Evolutionary conservation across 805 yeast species (phyloP), one percentile per base, ranked within the genome.

Genomic region (Ogataea pilisensis): DNA sequence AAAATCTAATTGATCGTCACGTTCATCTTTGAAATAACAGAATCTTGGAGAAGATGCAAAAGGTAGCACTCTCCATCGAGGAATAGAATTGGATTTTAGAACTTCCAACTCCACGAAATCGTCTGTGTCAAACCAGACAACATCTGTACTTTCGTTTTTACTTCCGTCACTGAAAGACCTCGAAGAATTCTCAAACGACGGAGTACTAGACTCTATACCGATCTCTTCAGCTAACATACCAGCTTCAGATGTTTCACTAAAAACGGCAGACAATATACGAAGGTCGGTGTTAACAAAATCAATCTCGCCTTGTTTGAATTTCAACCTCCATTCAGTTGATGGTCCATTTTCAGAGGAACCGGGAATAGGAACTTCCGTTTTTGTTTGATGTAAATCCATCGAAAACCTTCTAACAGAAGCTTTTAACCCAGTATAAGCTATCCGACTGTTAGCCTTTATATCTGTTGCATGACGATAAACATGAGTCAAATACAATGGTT

Each of bases 401-500:
- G 69, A 61, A 45, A 84, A 78, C 3, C 65, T 61, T 14, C 72
- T 72, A 1, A 80, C 67, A 42, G 74, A 76, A 5, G 76, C 80
- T 55, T 85, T 83, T 19, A 90, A 44, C 8, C 99, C 99, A 20
- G 85, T 75, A 54, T 74, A 75, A 19, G 78, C 76, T 14, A 71
- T 57, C 25, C 65, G 67, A 37, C 64, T 64, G 36, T 74, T 72
- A 17, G 73, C 70, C 3, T 67, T 58, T 18, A 56, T 54, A 9
- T 42, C 41, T 5, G 59, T 47, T 21, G 72, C 67, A 43, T 76
- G 80, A 24, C 80, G 70, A 54, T 84, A 83, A 18, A 80, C 70
- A 60, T 90, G 95, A 0, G 91, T 70, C 11, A 91, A 65, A 49
- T 78, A 86, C 14, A 93, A 65, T 1, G 95, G 90, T 21, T 78